These are phyloP conservation scores for Calocera viscosa DNA, from an alignment of 768 basidiomycete genomes.

Conservation along the genomic window DNA sequence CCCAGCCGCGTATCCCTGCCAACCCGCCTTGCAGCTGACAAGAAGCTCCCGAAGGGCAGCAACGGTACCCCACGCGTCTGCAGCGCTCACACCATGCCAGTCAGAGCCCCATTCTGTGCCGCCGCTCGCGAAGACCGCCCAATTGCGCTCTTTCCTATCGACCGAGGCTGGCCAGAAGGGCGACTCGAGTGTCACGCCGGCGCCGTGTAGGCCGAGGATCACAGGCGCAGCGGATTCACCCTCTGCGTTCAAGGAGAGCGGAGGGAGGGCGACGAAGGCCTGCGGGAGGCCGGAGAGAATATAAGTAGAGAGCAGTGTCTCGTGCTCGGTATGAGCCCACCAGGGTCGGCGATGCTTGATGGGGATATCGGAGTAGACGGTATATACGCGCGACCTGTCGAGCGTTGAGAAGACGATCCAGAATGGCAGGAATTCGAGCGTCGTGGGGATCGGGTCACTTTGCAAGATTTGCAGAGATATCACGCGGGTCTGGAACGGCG, in stretches of 20 bases:
- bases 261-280: slow-evolving; percentile 21
- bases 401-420: not conserved
- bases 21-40: slow-evolving; percentile 30
- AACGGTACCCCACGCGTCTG: slow-evolving; percentile 54
- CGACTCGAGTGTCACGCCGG: slow-evolving; percentile 57
- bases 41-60: slow-evolving; percentile 44
- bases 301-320: not conserved
- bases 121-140: slow-evolving; percentile 75
- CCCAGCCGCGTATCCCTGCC: slow-evolving; percentile 25
- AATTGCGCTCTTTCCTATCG: slow-evolving; percentile 45
- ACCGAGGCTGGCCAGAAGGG: slow-evolving; percentile 55
- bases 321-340: not conserved
- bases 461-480: not conserved
- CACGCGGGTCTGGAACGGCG: not conserved
- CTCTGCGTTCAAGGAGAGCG: not conserved
- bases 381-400: not conserved
- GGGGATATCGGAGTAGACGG: not conserved
- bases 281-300: not conserved
- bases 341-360: not conserved
- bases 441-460: not conserved
- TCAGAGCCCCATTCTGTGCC: slow-evolving; percentile 83
- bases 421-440: not conserved
- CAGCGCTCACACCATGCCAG: slow-evolving; percentile 77
- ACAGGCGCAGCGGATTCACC: slow-evolving; percentile 41
- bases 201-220: slow-evolving; percentile 46